Evolutionary conservation across 805 yeast species (phyloP), one percentile per base, ranked within the genome.

Genomic region (Nakazawaea sp.): DNA sequence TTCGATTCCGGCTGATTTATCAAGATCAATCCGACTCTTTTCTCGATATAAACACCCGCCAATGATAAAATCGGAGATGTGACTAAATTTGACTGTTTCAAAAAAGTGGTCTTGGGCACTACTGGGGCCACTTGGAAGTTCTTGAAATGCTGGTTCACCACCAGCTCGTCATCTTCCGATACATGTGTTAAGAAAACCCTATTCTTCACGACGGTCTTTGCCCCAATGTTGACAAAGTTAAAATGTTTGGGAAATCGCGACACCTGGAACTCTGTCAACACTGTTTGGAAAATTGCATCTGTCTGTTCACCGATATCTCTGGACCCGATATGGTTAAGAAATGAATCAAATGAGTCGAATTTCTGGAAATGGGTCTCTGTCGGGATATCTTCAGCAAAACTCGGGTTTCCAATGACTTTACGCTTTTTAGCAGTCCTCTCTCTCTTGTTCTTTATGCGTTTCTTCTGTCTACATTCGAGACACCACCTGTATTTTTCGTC

Each of bases 401-500:
- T 23, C 13, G 41, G 28, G 18, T 33, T 33, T 5, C 24, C 29
- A 3, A 17, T 16, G 4, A 30, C 21, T 18, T 25, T 33, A 2
- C 30, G 30, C 31, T 27, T 33, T 29, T 33, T 39, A 6, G 27
- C 31, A 10, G 29, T 34, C 20, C 42, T 30, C 20, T 39, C 42
- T 17, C 32, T 39, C 18, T 31, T 30, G 21, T 39, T 39, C 29
- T 39, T 39, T 25, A 25, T 21, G 25, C 42, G 25, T 19, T 39
- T 39, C 30, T 39, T 39, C 33, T 39, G 27, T 12, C 42, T 16
- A 18, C 42, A 39, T 21, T 27, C 28, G 30, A 39, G 24, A 31
- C 42, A 39, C 42, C 42, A 39, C 31, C 34, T 30, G 18, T 39
- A 33, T 17, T 39, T 39, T 6, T 16, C 26, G 26, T 39, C 38